phyloP scores from a whole-genome alignment of 1,284 basidiomycete genomes.

The Meira nashicola region DNA sequence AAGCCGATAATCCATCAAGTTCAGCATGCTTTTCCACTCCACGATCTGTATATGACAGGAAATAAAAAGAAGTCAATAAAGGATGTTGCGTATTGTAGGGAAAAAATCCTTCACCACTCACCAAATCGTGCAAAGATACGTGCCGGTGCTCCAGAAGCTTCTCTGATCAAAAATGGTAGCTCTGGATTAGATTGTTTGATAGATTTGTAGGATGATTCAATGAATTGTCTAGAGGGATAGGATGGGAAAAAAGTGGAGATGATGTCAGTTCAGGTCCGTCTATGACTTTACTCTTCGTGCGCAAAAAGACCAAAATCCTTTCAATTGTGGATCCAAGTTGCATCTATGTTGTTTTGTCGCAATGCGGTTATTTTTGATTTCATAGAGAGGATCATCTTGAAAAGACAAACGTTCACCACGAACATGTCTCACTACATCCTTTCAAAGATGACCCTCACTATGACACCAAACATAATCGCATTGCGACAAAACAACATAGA shows the following conservation, averaged over 20 bases:
- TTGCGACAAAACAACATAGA: no score
- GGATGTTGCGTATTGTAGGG: no score
- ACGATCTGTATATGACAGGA: slow-evolving; percentile 27
- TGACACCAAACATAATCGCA: no score
- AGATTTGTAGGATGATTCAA: slow-evolving; percentile 42
- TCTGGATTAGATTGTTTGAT: slow-evolving; percentile 51
- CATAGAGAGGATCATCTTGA: no score
- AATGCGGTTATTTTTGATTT: no score
- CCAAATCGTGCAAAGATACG: slow-evolving; percentile 49
- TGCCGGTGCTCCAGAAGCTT: slow-evolving; percentile 46
- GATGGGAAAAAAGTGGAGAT: background rate
- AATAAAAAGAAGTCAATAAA: background rate
- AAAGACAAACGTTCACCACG: no score
- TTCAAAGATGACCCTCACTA: no score
- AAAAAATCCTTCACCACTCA: slow-evolving; percentile 22
- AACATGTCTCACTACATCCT: no score
- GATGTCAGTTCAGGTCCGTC: background rate
- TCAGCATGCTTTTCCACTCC: slow-evolving; percentile 47
- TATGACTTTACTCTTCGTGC: no score
- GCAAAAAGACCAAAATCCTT: background rate
- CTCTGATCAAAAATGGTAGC: slow-evolving; percentile 49
- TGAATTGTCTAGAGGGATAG: slow-evolving; percentile 35
- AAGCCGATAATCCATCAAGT: slow-evolving; percentile 42
- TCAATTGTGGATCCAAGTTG: no score
- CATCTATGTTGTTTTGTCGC: no score